Base-by-base conservation (phyloP, 257 asterid species). In the Capsicum rhomboideum region DNA sequence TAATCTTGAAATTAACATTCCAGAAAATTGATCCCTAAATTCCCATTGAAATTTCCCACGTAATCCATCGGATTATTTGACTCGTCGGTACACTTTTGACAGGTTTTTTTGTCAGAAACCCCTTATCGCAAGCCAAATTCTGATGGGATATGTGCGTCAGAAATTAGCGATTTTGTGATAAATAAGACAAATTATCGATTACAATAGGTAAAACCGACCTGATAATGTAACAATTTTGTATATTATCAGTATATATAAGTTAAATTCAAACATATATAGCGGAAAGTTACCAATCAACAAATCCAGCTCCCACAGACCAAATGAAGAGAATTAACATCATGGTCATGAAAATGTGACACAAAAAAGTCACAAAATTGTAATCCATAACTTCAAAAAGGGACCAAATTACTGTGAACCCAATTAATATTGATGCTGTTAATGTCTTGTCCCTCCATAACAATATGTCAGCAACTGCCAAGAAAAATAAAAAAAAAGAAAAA, bases 391-490 rank as follows among this genome's bases (percentile, higher is more conserved):
- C 93, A 71, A 91, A 89, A 40, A 93, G 85, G 23, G 85, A 92
- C 97, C 95, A 93, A 46, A 90, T 86, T 21, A 82, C 67, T 80
- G 91, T 85, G 29, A 88, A 86, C 67, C 91, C 97, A 37, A 82
- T 82, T 44, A 93, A 83, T 28, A 90, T 86, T 26, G 88, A 85
- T 28, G 74, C 91, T 8, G 97, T 88, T 74, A 88, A 63, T 72
- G 89, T 90, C 75, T 78, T 80, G 80, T 93, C 85, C 46, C 90
- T 90, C 97, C 97, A 91, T 66, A 93, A 80, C 83, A 91, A 31
- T 84, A 91, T 78, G 74, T 93, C 91, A 17, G 92, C 94, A 80
- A 90, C 97, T 91, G 90, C 31, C 71, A 79, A n/a, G 1, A 11
- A 8, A 77, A 1, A 23, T 3, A 37, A 50, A 2, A 46, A 6